Base-by-base conservation (phyloP, 164 flowering plant genomes). In the Chloranthus sessilifolius region DNA sequence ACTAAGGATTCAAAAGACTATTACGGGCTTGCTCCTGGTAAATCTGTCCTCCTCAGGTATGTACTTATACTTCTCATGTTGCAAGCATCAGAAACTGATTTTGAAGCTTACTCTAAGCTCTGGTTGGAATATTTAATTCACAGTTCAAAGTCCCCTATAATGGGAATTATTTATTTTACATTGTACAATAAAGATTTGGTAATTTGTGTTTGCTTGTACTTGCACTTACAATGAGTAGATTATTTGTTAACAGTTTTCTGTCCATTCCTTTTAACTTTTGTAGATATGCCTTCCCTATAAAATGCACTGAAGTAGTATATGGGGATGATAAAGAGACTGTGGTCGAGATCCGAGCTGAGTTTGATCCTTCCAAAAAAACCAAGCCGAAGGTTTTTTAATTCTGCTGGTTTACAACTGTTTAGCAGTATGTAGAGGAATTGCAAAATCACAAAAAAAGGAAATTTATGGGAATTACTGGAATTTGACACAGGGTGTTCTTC, bases 1-100 rank as follows among this genome's bases (percentile, higher is more conserved):
- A 39, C 73, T 65, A 79, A 80, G 74, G 99, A 94, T 70, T 85
- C 97, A 41, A 89, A 89, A 67, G 97, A 89, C 56, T 94, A 75
- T 64, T 89, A 85, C 74, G 99, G 99, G n/a, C 88, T 89, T 63
- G 99, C 99, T 49, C 99, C 96, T 56, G 95, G 92, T 30, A 94
- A 94, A 78, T 71, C 88, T 46, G 92, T 81, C 42, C 72, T 94
- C n/a, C 83, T 89, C 29, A 89, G 95, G 96, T 86, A 58, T 35
- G 52, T 38, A 12, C n/a, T 47, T 47, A 10, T 33, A 25, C 1
- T 29, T 7, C 30, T n/a, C n/a, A n/a, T n/a, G n/a, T n/a, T n/a
- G n/a, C n/a, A n/a, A n/a, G n/a, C n/a, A n/a, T n/a, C n/a, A n/a
- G n/a, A n/a, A n/a, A n/a, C n/a, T n/a, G n/a, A n/a, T n/a, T n/a